Conservation (phyloP, 768 basidiomycete species). For the Lactarius sanguifluus region DNA sequence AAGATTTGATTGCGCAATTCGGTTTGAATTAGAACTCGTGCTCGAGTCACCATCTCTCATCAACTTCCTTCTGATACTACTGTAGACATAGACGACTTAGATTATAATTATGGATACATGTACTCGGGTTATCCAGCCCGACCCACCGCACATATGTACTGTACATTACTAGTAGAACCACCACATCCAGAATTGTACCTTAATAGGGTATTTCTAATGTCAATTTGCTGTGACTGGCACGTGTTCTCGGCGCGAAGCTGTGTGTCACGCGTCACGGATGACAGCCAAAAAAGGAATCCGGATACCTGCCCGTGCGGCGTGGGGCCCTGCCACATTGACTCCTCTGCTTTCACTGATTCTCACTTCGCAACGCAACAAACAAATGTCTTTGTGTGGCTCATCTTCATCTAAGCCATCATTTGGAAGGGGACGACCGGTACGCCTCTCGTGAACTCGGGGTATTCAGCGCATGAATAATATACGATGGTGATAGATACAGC, state of each 20-base stretch:
- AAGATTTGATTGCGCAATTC: constrained; percentile 39
- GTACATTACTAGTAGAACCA: constrained; percentile 1
- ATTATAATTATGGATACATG: constrained; percentile 5
- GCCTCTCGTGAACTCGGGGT: not conserved
- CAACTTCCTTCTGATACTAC: not conserved
- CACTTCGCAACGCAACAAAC: not conserved
- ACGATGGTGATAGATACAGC: constrained; percentile 41
- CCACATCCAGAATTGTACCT: not conserved
- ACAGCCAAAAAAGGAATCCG: constrained; percentile 1
- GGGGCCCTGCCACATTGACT: not conserved
- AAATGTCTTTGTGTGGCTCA: constrained; percentile 22
- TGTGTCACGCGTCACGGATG: constrained; percentile 6
- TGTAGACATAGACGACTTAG: not conserved
- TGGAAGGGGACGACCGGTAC: constrained; percentile 24
- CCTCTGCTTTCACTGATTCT: constrained; percentile 9
- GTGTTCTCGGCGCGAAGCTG: not conserved
- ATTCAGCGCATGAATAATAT: not conserved
- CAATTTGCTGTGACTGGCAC: not conserved
- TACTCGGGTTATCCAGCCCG: not conserved
- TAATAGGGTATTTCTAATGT: not conserved
- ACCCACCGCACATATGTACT: not conserved
- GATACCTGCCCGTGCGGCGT: not conserved
- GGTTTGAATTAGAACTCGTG: constrained; percentile 25
- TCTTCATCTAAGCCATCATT: constrained; percentile 21
- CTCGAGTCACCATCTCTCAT: not conserved